Percentiles rank a stretch among this genome's conserved stretches.
These are phyloP conservation scores for Leccinum rimulosum DNA, from an alignment of 768 basidiomycete species.

Conservation along the genomic window DNA sequence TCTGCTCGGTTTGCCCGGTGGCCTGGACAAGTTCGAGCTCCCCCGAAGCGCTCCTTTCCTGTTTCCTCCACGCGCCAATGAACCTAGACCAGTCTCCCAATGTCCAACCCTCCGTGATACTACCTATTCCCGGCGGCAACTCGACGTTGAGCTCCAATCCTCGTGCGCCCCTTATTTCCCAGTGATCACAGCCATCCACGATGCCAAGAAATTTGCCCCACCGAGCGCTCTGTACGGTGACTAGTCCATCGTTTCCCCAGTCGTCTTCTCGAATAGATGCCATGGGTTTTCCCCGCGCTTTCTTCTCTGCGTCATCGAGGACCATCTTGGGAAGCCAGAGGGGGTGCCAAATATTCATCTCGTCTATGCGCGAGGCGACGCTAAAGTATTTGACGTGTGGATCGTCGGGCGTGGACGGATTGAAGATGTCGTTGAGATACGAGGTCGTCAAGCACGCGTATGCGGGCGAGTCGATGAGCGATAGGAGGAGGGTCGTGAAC, in stretches of 20 bases:
- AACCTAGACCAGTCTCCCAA: slow-evolving; percentile 61
- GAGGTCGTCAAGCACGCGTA: slow-evolving; percentile 90
- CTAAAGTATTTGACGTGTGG: slow-evolving; percentile 89
- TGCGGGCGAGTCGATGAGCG: slow-evolving; percentile 92
- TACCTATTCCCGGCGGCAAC: slow-evolving; percentile 49
- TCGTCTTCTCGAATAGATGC: slow-evolving; percentile 41
- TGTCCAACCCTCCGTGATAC: slow-evolving; percentile 40
- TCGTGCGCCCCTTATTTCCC: slow-evolving; percentile 90
- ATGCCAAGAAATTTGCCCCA: slow-evolving; percentile 97
- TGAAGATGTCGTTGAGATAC: slow-evolving; percentile 80
- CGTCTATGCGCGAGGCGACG: slow-evolving; percentile 73
- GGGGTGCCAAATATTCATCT: slow-evolving; percentile 82
- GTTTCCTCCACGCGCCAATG: slow-evolving; percentile 58
- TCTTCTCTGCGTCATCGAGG: slow-evolving; percentile 78
- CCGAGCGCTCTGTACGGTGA: slow-evolving; percentile 85
- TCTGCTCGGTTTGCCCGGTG: slow-evolving; percentile 16
- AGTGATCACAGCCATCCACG: slow-evolving; percentile 91
- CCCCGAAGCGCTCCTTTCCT: slow-evolving; percentile 43
- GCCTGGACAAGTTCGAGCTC: slow-evolving; percentile 31
- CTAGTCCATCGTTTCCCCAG: slow-evolving; percentile 91
- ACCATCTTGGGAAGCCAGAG: slow-evolving; percentile 97
- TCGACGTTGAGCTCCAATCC: slow-evolving; percentile 70
- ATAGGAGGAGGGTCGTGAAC: slow-evolving; percentile 83
- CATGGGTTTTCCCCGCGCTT: slow-evolving; percentile 46
- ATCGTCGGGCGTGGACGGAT: slow-evolving; percentile 75